A percentile compares a stretch with the other conserved stretches of the same genome.
Evolutionary conservation across 176 grass and related monocot species (phyloP).

Genomic region (Otatea glauca): DNA sequence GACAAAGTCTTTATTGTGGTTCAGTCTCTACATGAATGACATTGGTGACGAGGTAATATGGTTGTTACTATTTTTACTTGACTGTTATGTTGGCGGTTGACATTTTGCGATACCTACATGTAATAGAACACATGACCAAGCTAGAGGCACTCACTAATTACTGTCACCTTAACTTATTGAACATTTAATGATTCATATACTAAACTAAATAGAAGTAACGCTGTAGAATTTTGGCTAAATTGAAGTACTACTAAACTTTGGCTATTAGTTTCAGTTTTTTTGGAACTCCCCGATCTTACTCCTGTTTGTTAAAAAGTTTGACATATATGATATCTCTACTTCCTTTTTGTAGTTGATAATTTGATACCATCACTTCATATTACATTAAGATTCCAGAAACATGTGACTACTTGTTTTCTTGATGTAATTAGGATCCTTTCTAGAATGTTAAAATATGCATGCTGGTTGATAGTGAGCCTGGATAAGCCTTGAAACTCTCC

Average conservation of each 20-base stretch:
- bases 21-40: constrained; percentile 99
- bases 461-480: constrained; percentile 17
- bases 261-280: constrained; percentile 21
- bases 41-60: constrained; percentile 74
- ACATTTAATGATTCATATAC: background rate
- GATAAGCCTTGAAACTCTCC: constrained; percentile 4
- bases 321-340: background rate
- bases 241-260: constrained; percentile 19
- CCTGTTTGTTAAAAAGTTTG: constrained; percentile 10
- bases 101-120: constrained; percentile 11
- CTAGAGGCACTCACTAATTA: background rate
- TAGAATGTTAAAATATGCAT: constrained; percentile 22
- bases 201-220: background rate
- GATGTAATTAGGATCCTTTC: constrained; percentile 17
- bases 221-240: background rate
- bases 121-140: background rate
- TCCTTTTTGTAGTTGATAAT: constrained; percentile 6
- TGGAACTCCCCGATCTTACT: background rate
- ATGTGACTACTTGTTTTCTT: background rate
- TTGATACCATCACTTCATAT: background rate
- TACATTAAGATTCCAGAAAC: background rate
- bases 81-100: background rate
- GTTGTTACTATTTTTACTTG: constrained; percentile 21
- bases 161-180: background rate
- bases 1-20: constrained; percentile 83